Base-by-base conservation (phyloP, 129 eudicot genomes). In the Arctium minus region DNA sequence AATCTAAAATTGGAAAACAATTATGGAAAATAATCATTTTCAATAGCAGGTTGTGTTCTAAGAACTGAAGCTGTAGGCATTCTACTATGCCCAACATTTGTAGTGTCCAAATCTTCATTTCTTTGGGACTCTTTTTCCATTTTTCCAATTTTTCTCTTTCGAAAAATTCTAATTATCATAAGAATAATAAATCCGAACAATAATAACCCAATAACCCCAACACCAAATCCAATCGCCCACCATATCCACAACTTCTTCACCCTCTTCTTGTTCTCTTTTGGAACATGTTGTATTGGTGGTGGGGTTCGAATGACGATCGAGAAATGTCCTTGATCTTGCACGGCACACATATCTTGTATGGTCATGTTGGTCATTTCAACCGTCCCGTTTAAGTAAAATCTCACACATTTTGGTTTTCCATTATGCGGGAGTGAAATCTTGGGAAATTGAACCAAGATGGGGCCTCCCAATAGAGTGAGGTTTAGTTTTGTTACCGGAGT, bases 1-100 rank as follows among this genome's bases (percentile, higher is more conserved):
- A 46, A 6, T 15, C 2, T 10, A 38, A 2, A 38, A 72, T 35
- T 31, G 11, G 38, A n/a, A 33, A 46, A 68, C 7, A 76, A 35
- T 84, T 64, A 93, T 74, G 97, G 97, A 83, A 87, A 72, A 80
- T 85, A 87, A 74, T 85, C 93, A 85, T 86, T 82, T 73, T 95
- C 97, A 88, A 95, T 77, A 53, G 15, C 76, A 46, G 97, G 97
- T 35, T 92, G 94, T 22, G 98, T 95, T 91, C 98, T 92, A 79
- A 91, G 85, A 72, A 81, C 78, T 11, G 92, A 10, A 13, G 98
- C 98, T 1, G 88, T 32, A 79, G 98, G 98, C 97, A 95, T 86
- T 90, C 83, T 95, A 84, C 92, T 91, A 30, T 8, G 80, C 9
- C 94, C 91, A 88, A 95, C 81, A 91, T 92, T 87, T 64, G 86